Conservation (phyloP, 1,284 basidiomycete species). For the Neonothopanus nambi region DNA sequence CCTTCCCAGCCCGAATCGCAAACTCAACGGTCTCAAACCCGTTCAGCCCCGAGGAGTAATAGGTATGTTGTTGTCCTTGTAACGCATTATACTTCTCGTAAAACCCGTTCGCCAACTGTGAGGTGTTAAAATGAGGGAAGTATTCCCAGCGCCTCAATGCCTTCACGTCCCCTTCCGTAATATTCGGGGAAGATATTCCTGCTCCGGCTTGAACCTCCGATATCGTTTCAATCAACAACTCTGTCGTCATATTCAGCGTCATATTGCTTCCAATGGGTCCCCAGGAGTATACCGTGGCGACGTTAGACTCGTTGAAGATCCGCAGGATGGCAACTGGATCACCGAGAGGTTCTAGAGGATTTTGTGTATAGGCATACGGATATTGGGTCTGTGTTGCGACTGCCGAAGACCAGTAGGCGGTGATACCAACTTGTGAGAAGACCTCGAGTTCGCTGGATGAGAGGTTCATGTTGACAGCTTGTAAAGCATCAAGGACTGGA, state of each 20-base stretch:
- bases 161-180: conserved; percentile 5
- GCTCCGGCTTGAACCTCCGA: background rate
- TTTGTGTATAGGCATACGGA: conserved; percentile 6
- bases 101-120: conserved; percentile 2
- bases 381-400: conserved; percentile 4
- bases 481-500: conserved; percentile 6
- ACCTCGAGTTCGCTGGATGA: background rate
- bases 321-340: conserved; percentile 5
- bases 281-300: conserved; percentile 10
- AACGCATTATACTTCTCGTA: conserved; percentile 10
- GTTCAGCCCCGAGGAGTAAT: conserved; percentile 12
- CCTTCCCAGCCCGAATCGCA: conserved; percentile 13
- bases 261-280: conserved; percentile 1
- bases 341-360: background rate
- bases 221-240: background rate
- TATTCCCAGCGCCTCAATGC: conserved; percentile 8
- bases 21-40: conserved; percentile 14
- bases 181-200: background rate
- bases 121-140: conserved; percentile 10
- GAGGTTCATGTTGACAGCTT: conserved; percentile 1
- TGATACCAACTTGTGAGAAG: conserved; percentile 12
- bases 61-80: conserved; percentile 12
- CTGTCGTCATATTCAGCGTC: background rate
- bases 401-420: conserved; percentile 11
- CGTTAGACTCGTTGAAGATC: conserved; percentile 7